phyloP scores from a whole-genome alignment of 208 protist genomes.

The Leishmania gerbilli region DNA sequence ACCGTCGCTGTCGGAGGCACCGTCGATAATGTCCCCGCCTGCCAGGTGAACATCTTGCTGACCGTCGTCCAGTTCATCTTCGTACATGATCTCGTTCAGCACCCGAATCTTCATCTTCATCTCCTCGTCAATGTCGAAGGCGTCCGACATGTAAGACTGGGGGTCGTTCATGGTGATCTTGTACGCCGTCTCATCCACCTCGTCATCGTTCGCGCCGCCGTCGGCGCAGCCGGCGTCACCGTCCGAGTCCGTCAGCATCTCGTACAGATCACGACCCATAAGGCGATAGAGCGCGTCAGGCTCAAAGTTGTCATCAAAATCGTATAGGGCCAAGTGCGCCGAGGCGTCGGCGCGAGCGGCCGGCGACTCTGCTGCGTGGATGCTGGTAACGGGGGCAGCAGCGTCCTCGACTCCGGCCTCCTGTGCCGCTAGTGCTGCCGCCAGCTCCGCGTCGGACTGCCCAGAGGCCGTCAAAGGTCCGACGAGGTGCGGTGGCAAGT shows the following conservation, averaged over 20 bases:
- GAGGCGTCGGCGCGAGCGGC: not conserved
- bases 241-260: slow-evolving; percentile 46
- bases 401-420: not conserved
- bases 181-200: slow-evolving; percentile 21
- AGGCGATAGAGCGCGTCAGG: slow-evolving; percentile 39
- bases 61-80: slow-evolving; percentile 88
- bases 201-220: slow-evolving; percentile 11
- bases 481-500: slow-evolving; percentile 81
- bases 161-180: slow-evolving; percentile 30
- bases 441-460: slow-evolving; percentile 21
- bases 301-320: slow-evolving; percentile 42
- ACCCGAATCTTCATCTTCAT: slow-evolving; percentile 85
- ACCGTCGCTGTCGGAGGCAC: slow-evolving; percentile 22
- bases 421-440: slow-evolving; percentile 19
- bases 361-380: not conserved
- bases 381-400: not conserved
- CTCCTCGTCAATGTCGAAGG: slow-evolving; percentile 76
- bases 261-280: slow-evolving; percentile 53
- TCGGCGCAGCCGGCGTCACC: slow-evolving; percentile 39
- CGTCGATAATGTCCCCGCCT: slow-evolving; percentile 36
- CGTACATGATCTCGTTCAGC: slow-evolving; percentile 88
- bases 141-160: slow-evolving; percentile 32
- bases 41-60: slow-evolving; percentile 45
- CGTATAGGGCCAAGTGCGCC: slow-evolving; percentile 16
- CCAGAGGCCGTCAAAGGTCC: slow-evolving; percentile 37